Conservation (phyloP, 768 basidiomycete species). For the Mycena rebaudengoi region DNA sequence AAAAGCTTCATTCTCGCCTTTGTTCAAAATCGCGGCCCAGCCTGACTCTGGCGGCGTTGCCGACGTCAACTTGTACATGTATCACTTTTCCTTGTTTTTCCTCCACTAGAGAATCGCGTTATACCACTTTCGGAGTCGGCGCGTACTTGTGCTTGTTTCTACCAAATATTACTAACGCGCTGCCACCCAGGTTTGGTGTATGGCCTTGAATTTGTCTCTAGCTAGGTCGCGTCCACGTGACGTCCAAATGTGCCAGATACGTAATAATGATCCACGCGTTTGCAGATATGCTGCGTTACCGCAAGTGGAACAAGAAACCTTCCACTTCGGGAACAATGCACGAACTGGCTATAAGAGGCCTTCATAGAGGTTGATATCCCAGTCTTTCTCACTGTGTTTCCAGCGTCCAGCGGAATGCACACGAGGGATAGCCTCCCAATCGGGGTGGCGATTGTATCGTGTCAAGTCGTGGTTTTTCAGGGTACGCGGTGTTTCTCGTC, state of each 20-base stretch:
- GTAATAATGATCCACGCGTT: not conserved
- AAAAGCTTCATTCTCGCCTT: too few species aligned
- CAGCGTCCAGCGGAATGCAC: conserved; percentile 31
- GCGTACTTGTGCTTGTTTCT: too few species aligned
- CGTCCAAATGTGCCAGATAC: not conserved
- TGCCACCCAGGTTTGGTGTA: too few species aligned
- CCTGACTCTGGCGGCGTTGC: too few species aligned
- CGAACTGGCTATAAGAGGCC: conserved; percentile 11
- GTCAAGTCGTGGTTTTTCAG: conserved; percentile 74
- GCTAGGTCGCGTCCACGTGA: conserved; percentile 21
- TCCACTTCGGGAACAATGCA: conserved; percentile 25
- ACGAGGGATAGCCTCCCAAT: conserved; percentile 67
- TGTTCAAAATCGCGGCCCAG: too few species aligned
- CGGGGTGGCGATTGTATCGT: conserved; percentile 74
- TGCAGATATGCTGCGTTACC: conserved; percentile 10
- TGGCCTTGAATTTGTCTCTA: too few species aligned
- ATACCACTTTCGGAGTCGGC: too few species aligned
- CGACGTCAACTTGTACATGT: conserved; percentile 23
- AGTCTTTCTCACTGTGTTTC: not conserved
- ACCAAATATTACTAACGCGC: too few species aligned
- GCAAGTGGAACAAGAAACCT: conserved; percentile 17
- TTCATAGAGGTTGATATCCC: too few species aligned
- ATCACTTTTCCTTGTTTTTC: conserved; percentile 8
- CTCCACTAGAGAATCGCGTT: too few species aligned
- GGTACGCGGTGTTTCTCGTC: conserved; percentile 45